phyloP scores from a whole-genome alignment of 441 rosid species.

The Kokia cookei region DNA sequence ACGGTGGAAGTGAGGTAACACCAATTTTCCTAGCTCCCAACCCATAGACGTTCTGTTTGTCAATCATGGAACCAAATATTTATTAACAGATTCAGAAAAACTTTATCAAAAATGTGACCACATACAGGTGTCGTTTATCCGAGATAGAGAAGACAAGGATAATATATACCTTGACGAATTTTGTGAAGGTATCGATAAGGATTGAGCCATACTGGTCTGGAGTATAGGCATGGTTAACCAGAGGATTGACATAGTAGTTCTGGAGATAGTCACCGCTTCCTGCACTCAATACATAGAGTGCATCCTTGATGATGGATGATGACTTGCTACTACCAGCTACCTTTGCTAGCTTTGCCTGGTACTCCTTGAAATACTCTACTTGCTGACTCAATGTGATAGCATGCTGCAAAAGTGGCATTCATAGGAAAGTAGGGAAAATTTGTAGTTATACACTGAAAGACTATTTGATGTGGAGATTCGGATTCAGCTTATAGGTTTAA shows the following conservation, averaged over 20 bases:
- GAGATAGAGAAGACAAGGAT: background rate
- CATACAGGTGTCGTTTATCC: background rate
- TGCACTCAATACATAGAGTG: slow-evolving; percentile 56
- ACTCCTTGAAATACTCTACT: slow-evolving; percentile 68
- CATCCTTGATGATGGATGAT: slow-evolving; percentile 50
- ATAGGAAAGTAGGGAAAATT: background rate
- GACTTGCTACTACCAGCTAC: slow-evolving; percentile 50
- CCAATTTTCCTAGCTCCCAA: slow-evolving; percentile 78
- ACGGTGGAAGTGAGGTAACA: slow-evolving; percentile 79
- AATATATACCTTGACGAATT: slow-evolving; percentile 53
- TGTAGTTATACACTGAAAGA: background rate
- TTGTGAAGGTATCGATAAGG: slow-evolving; percentile 42
- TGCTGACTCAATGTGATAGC: slow-evolving; percentile 76
- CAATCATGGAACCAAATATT: background rate
- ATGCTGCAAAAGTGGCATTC: slow-evolving; percentile 50
- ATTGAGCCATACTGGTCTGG: slow-evolving; percentile 56
- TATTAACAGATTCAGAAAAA: background rate
- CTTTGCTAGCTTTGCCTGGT: slow-evolving; percentile 56
- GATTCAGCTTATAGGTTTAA: background rate
- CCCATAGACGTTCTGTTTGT: slow-evolving; percentile 45
- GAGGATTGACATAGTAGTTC: slow-evolving; percentile 78
- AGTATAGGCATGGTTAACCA: slow-evolving; percentile 42
- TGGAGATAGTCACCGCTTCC: slow-evolving; percentile 81
- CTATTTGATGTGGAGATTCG: background rate
- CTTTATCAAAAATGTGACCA: no score